Evolutionary conservation across 306 rosid genomes (phyloP).

Genomic region (Citrullus amarus): DNA sequence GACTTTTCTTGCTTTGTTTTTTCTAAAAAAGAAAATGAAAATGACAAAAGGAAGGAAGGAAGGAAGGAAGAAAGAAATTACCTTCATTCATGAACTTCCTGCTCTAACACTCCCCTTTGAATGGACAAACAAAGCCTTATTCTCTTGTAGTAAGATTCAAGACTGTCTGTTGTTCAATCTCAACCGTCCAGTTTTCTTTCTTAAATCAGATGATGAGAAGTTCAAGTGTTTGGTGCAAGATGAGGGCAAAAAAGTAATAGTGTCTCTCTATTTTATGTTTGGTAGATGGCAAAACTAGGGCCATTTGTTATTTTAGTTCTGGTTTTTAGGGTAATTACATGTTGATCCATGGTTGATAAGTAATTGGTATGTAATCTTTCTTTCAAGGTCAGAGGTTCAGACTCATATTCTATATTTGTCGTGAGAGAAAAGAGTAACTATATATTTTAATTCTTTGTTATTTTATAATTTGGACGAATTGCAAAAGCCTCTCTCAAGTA

Average conservation of each 20-base stretch:
- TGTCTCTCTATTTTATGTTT: background rate
- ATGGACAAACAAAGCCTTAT: background rate
- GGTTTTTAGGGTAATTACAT: background rate
- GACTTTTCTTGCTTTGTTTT: slow-evolving; percentile 1
- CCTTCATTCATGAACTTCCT: background rate
- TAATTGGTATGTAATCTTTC: too few relatives aligned
- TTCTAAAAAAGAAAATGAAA: background rate
- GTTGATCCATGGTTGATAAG: too few relatives aligned
- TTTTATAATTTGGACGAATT: too few relatives aligned
- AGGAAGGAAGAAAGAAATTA: background rate
- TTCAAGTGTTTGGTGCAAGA: background rate
- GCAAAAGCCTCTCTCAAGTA: too few relatives aligned
- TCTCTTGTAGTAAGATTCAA: background rate
- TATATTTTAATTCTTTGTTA: too few relatives aligned
- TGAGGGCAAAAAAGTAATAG: background rate
- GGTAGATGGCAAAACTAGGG: background rate
- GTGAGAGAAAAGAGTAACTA: too few relatives aligned
- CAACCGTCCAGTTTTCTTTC: background rate
- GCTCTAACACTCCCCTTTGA: background rate
- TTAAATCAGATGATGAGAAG: background rate
- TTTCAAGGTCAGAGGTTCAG: too few relatives aligned
- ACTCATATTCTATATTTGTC: too few relatives aligned
- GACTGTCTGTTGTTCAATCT: background rate
- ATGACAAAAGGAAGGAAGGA: background rate
- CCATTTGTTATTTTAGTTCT: background rate